These are phyloP conservation scores for Nidularia pulvinata DNA, from an alignment of 768 basidiomycete genomes.

Conservation along the genomic window DNA sequence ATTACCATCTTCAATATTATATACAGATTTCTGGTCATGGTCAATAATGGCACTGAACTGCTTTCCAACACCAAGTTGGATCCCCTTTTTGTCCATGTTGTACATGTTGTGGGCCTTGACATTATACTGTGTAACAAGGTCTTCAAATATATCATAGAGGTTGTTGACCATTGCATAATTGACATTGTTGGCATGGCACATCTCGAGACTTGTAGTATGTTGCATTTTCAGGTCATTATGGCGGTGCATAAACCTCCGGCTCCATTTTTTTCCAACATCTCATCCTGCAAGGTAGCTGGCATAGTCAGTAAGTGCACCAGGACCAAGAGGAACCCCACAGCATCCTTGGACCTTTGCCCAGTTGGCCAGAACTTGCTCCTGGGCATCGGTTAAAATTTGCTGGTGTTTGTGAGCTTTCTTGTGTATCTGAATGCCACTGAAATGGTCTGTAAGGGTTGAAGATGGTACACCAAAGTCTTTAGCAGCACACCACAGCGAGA, in stretches of 20 bases:
- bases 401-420: conserved; percentile 12
- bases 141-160: not conserved
- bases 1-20: conserved; percentile 10
- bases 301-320: conserved; percentile 6
- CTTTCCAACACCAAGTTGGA: conserved; percentile 1
- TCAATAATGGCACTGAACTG: not conserved
- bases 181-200: conserved; percentile 13
- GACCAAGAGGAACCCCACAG: conserved; percentile 16
- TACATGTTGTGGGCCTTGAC: conserved; percentile 14
- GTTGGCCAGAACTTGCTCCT: conserved; percentile 17
- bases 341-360: conserved; percentile 18
- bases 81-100: conserved; percentile 18
- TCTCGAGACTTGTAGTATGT: conserved; percentile 17
- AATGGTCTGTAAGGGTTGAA: conserved; percentile 7
- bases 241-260: conserved; percentile 8
- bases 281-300: conserved; percentile 12
- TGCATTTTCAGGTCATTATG: conserved; percentile 13
- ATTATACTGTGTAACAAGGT: not conserved
- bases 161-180: conserved; percentile 12
- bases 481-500: conserved; percentile 13
- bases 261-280: conserved; percentile 11
- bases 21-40: not conserved
- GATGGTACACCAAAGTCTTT: conserved; percentile 11
- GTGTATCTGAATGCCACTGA: conserved; percentile 7
- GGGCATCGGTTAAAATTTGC: conserved; percentile 9